phyloP scores from a whole-genome alignment of 2,329 filamentous ascomycete genomes.

The Colletotrichum neosansevieriae region DNA sequence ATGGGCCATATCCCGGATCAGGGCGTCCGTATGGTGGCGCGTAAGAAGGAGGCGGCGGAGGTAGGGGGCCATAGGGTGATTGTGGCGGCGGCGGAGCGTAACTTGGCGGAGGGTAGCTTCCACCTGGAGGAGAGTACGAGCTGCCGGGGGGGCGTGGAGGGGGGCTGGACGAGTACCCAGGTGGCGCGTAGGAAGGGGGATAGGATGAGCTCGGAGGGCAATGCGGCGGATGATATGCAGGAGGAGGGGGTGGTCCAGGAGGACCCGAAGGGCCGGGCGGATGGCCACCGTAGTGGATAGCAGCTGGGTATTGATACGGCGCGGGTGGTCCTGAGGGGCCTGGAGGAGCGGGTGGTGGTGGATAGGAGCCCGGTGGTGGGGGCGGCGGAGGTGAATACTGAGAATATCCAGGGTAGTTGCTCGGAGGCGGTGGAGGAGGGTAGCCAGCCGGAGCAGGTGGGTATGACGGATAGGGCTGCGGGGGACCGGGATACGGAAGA shows the following conservation, averaged over 20 bases:
- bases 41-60: constrained; percentile 16
- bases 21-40: constrained; percentile 13
- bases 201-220: constrained; percentile 22
- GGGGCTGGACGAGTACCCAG: constrained; percentile 20
- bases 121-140: constrained; percentile 12
- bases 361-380: constrained; percentile 31
- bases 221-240: constrained; percentile 29
- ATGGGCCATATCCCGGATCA: constrained; percentile 19
- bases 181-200: constrained; percentile 24
- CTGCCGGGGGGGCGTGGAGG: constrained; percentile 24
- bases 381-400: constrained; percentile 27
- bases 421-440: constrained; percentile 27
- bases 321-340: constrained; percentile 14
- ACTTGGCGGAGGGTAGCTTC: constrained; percentile 17
- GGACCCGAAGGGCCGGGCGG: constrained; percentile 43
- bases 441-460: constrained; percentile 27
- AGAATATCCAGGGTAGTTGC: constrained; percentile 22
- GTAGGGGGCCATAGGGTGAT: constrained; percentile 17
- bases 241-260: constrained; percentile 39
- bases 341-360: constrained; percentile 16
- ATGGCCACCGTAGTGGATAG: constrained; percentile 47
- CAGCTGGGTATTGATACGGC: constrained; percentile 41
- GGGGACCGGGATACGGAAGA: constrained; percentile 37
- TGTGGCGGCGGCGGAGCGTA: constrained; percentile 25
- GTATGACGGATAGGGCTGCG: constrained; percentile 27